These are phyloP conservation scores for Aspergillus olivimuriae DNA, from an alignment of 495 filamentous ascomycete genomes.

Conservation along the genomic window DNA sequence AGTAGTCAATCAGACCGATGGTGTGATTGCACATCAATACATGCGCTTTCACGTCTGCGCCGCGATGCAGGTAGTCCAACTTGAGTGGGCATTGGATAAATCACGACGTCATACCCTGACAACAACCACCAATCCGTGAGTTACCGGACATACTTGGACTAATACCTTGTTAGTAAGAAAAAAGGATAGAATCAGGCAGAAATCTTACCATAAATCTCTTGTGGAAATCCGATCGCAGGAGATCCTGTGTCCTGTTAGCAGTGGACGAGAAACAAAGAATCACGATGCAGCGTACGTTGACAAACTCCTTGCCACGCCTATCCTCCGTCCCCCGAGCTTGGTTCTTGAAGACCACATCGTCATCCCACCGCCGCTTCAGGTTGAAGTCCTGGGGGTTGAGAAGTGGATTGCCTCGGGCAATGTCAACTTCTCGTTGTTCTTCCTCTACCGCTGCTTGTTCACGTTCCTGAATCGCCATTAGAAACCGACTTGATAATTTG, in stretches of 20 bases:
- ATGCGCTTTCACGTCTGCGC: too few relatives aligned
- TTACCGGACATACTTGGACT: conserved; percentile 67
- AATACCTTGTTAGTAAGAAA: conserved; percentile 26
- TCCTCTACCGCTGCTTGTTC: conserved; percentile 72
- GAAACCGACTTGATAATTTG: neutral
- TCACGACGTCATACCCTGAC: too few relatives aligned
- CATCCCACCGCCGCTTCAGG: conserved; percentile 70
- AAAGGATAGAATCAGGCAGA: too few relatives aligned
- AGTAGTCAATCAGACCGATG: too few relatives aligned
- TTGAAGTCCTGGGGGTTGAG: conserved; percentile 61
- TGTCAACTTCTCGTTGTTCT: conserved; percentile 77
- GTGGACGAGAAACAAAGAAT: neutral
- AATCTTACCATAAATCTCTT: conserved; percentile 86
- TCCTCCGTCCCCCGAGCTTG: conserved; percentile 94
- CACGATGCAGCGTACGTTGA: conserved; percentile 60
- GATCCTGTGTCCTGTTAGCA: conserved; percentile 52
- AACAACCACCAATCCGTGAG: neutral
- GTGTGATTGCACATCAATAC: too few relatives aligned
- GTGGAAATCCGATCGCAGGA: conserved; percentile 93
- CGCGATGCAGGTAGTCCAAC: too few relatives aligned
- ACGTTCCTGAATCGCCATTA: conserved; percentile 49
- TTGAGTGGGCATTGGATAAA: too few relatives aligned
- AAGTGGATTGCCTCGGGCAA: conserved; percentile 87
- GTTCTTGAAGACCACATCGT: conserved; percentile 99
- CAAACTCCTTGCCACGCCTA: conserved; percentile 90